Evolutionary conservation across 1,284 basidiomycete species (phyloP).

Genomic region (Microbotryomycetes sp.): DNA sequence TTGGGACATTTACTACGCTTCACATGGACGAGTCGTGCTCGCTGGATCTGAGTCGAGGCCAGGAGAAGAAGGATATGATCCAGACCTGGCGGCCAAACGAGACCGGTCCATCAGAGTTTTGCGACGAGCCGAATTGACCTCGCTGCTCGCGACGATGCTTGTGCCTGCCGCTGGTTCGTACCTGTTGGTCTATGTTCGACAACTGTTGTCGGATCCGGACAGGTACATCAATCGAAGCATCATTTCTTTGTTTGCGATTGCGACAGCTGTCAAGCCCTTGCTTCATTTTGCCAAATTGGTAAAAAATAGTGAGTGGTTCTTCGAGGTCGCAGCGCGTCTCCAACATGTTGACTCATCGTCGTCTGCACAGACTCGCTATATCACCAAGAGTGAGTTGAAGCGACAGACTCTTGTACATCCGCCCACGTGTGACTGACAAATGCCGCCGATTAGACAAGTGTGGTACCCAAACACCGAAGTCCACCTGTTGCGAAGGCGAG

Average conservation of each 20-base stretch:
- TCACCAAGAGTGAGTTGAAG: slow-evolving; percentile 12
- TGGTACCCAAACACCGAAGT: slow-evolving; percentile 37
- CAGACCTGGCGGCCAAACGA: slow-evolving; percentile 18
- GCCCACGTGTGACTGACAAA: too few species aligned
- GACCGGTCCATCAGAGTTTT: slow-evolving; percentile 37
- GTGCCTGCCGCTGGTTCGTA: slow-evolving; percentile 35
- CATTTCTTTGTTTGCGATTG: slow-evolving; percentile 42
- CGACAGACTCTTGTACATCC: too few species aligned
- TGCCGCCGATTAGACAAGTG: slow-evolving; percentile 18
- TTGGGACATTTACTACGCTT: slow-evolving; percentile 41
- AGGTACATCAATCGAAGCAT: slow-evolving; percentile 40
- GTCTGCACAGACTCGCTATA: slow-evolving; percentile 31
- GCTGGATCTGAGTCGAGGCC: slow-evolving; percentile 12
- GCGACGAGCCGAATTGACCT: slow-evolving; percentile 39
- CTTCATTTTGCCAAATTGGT: slow-evolving; percentile 32
- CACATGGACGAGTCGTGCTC: slow-evolving; percentile 36
- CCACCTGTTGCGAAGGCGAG: slow-evolving; percentile 37
- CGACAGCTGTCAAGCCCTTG: slow-evolving; percentile 43
- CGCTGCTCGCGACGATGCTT: slow-evolving; percentile 38
- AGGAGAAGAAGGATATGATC: slow-evolving; percentile 17
- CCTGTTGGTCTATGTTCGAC: slow-evolving; percentile 40
- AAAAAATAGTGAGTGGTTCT: slow-evolving; percentile 19
- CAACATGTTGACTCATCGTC: too few species aligned
- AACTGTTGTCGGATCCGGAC: slow-evolving; percentile 39
- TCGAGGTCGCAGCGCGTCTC: too few species aligned